phyloP scores from a whole-genome alignment of 176 grass and related monocot species.

The Triticum turgidum region DNA sequence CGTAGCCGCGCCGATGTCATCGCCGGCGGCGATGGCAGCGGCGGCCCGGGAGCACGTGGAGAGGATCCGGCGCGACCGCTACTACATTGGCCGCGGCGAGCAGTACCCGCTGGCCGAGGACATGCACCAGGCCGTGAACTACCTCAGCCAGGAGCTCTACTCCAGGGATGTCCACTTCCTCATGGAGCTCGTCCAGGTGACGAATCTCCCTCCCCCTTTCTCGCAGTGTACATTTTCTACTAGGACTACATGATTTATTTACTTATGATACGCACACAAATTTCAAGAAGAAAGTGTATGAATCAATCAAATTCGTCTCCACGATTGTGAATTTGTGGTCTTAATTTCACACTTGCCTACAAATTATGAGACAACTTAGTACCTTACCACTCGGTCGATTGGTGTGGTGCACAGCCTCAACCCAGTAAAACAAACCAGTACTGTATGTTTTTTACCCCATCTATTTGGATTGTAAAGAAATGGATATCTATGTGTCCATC shows the following conservation, averaged over 20 bases:
- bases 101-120: slow-evolving; percentile 73
- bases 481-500: too few relatives aligned
- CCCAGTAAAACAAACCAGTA: too few relatives aligned
- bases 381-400: too few relatives aligned
- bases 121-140: slow-evolving; percentile 68
- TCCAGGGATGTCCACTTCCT: slow-evolving; percentile 87
- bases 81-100: slow-evolving; percentile 61
- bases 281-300: too few relatives aligned
- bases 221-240: neutral
- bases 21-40: neutral
- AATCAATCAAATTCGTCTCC: too few relatives aligned
- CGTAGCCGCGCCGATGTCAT: slow-evolving; percentile 11
- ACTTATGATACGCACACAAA: too few relatives aligned
- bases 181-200: slow-evolving; percentile 88
- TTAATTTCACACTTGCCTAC: too few relatives aligned
- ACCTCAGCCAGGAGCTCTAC: slow-evolving; percentile 64
- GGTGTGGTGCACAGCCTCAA: too few relatives aligned
- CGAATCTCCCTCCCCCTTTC: neutral
- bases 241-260: neutral
- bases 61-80: slow-evolving; percentile 50
- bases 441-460: too few relatives aligned
- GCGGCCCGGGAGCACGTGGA: slow-evolving; percentile 59
- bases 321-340: too few relatives aligned
- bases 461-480: too few relatives aligned
- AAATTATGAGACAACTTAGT: too few relatives aligned